Evolutionary conservation across 2,329 filamentous ascomycete species (phyloP).

Genomic region (Didymella keratinophila): DNA sequence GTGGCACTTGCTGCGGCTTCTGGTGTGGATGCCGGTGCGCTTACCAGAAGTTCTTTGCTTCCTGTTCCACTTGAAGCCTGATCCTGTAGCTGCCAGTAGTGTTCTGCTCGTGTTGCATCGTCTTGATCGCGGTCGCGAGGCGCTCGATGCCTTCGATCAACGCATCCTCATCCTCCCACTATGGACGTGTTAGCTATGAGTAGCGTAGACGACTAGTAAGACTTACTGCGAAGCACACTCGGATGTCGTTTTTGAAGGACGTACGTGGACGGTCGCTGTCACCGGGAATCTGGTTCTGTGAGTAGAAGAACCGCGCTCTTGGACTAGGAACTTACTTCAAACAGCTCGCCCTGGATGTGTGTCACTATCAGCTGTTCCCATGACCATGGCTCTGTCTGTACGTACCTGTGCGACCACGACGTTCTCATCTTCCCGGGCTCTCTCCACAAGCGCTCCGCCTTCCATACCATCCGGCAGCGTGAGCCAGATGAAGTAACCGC

Average conservation of each 20-base stretch:
- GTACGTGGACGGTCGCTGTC: conserved; percentile 54
- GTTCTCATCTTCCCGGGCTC: conserved; percentile 68
- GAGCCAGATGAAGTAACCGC: conserved; percentile 89
- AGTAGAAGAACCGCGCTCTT: conserved; percentile 11
- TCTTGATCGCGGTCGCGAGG: conserved; percentile 61
- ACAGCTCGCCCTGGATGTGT: conserved; percentile 67
- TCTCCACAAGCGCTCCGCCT: conserved; percentile 63
- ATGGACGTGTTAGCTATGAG: conserved; percentile 15
- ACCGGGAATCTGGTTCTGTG: conserved; percentile 50
- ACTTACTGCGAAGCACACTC: conserved; percentile 46
- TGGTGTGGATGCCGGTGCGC: not conserved
- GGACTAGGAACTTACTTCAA: conserved; percentile 56
- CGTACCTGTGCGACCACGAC: conserved; percentile 67
- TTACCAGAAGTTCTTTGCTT: conserved; percentile 47
- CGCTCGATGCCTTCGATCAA: conserved; percentile 73
- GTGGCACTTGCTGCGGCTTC: not conserved
- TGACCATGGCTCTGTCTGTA: conserved; percentile 16
- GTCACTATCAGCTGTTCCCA: conserved; percentile 28
- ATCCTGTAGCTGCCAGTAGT: conserved; percentile 26
- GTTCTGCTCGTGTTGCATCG: conserved; percentile 46
- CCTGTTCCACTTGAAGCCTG: conserved; percentile 24
- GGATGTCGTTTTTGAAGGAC: conserved; percentile 64
- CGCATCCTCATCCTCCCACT: conserved; percentile 69
- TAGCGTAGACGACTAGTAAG: not conserved
- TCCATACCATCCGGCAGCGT: conserved; percentile 64